Conservation (phyloP, 176 grass and related monocot genomes). For the Triticum timopheevii region DNA sequence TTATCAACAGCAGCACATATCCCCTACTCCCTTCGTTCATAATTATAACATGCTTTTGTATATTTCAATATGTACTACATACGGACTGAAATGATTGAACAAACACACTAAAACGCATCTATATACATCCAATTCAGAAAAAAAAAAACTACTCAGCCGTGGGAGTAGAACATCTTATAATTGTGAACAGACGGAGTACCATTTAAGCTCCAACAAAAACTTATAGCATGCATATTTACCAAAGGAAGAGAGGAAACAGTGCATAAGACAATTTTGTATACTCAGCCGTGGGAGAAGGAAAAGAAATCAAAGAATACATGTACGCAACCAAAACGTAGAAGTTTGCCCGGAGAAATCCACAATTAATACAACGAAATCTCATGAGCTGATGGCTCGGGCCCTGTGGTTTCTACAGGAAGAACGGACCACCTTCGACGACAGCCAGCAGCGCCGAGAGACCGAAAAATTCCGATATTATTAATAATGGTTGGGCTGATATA, state of each 20-base stretch:
- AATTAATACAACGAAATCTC: constrained; percentile 52
- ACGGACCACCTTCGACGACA: constrained; percentile 16
- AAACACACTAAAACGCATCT: too few relatives aligned
- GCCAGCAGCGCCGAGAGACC: constrained; percentile 18
- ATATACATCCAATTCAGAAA: background rate
- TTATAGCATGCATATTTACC: background rate
- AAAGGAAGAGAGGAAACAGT: background rate
- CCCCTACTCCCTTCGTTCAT: too few relatives aligned
- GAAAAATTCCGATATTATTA: constrained; percentile 30
- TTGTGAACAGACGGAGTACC: too few relatives aligned
- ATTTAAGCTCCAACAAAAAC: background rate
- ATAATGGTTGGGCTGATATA: constrained; percentile 47
- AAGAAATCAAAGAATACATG: constrained; percentile 58
- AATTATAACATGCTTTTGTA: too few relatives aligned
- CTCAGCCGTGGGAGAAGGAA: constrained; percentile 33
- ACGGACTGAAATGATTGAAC: too few relatives aligned
- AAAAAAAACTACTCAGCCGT: too few relatives aligned
- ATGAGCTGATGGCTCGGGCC: background rate
- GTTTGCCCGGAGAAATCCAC: constrained; percentile 43
- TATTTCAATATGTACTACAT: too few relatives aligned
- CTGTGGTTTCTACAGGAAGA: constrained; percentile 24
- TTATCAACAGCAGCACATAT: background rate
- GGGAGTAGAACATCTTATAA: background rate
- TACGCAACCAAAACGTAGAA: constrained; percentile 41
- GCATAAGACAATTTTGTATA: constrained; percentile 20